Base-by-base conservation (phyloP, 345 rosid genomes). In the Aquilaria yunnanensis region DNA sequence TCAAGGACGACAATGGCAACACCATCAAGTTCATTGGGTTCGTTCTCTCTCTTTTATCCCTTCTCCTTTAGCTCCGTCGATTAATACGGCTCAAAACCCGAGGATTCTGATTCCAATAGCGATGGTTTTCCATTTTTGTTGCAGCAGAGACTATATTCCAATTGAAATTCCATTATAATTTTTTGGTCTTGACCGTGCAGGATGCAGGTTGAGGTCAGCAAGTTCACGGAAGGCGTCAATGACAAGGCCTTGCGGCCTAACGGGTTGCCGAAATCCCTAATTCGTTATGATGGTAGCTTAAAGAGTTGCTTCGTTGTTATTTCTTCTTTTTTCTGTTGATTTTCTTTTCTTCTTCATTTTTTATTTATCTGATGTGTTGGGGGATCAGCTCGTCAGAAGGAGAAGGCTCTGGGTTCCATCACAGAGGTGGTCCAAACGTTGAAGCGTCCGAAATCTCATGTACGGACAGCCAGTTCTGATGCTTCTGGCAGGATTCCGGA, bases 141-240 rank as follows among this genome's bases (percentile, higher is more conserved):
- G 43, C 43, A 1, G 5, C 7, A 37, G 43, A 37, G 2, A 37
- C 43, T 3, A 37, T 5, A 3, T 37, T 37, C 43, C 5, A 37
- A 23, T 23, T 23, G 43, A 37, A 23, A 3, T 37, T 37, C 5
- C 7, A 37, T 37, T 9, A 4, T 61, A 50, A 41, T 58, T 61
- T 32, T 57, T n/a, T 2, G 6, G 51, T 69, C 10, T 12, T 56
- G 51, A 61, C 53, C 55, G 32, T 63, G 71, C 85, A 93, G 98
- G 67, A 94, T 94, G 99, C 99, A 94, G 84, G 99, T 94, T 56
- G 95, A 88, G 80, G 97, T 90, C 62, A 94, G 95, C 86, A 94
- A 94, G 69, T 82, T 83, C 76, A 94, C 96, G 0, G 99, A 94
- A 81, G 99, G 99, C 12, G 56, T 83, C 43, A 77, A 76, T 41